A percentile compares a stretch with the other conserved stretches of the same genome.
Conservation (phyloP, 2,329 filamentous ascomycete genomes). For the Pestalotiopsis sp. region DNA sequence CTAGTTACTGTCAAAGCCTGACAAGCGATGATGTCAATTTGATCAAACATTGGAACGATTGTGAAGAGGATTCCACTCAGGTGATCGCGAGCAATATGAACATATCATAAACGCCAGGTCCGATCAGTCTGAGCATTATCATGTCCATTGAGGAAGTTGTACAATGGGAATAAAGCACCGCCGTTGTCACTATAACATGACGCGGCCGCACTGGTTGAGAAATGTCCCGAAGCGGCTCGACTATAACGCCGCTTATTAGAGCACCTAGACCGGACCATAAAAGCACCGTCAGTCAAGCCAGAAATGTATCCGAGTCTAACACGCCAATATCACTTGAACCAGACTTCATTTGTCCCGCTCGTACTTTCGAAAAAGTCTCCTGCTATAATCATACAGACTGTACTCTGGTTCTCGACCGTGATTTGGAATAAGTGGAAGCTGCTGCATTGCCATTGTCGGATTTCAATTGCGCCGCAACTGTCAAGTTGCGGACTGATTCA, state of each 20-base stretch:
- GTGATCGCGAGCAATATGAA: too few relatives aligned
- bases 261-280: background rate
- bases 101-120: too few relatives aligned
- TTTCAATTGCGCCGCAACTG: too few relatives aligned
- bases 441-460: too few relatives aligned
- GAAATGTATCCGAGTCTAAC: background rate
- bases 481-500: too few relatives aligned
- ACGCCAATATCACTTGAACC: background rate
- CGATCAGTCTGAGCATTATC: too few relatives aligned
- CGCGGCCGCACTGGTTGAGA: background rate
- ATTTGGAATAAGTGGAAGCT: too few relatives aligned
- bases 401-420: background rate
- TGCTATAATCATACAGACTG: background rate
- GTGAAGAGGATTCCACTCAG: background rate
- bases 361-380: background rate
- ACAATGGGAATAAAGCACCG: background rate
- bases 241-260: background rate
- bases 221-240: background rate
- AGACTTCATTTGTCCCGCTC: background rate
- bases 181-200: background rate
- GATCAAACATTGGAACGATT: too few relatives aligned
- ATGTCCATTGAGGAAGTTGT: too few relatives aligned
- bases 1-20: accelerated
- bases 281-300: background rate
- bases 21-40: background rate